A percentile compares a stretch with the other conserved stretches of the same genome.
phyloP scores from a whole-genome alignment of 345 rosid species.

The rapeseed (Brassica napus) region DNA sequence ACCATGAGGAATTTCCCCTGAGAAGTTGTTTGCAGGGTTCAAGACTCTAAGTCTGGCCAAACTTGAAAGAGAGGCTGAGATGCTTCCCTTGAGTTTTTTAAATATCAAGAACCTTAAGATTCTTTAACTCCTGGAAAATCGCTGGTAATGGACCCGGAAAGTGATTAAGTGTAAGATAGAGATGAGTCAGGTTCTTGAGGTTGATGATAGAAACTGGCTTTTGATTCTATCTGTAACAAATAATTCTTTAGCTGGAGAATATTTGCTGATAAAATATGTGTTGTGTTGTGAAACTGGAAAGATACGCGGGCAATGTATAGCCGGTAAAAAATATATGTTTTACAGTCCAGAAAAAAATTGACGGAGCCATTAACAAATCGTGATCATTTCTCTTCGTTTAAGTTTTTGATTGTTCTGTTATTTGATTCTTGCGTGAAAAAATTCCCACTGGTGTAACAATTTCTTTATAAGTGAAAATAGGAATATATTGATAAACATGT shows the following conservation, averaged over 20 bases:
- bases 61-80: conserved; percentile 57
- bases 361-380: conserved; percentile 6
- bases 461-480: neutral
- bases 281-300: neutral
- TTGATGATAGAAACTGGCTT: neutral
- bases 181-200: neutral
- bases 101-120: neutral
- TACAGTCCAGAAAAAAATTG: conserved; percentile 4
- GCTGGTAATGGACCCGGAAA: neutral
- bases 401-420: neutral
- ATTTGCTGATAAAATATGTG: neutral
- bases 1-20: conserved; percentile 68
- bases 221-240: neutral
- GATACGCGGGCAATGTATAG: neutral
- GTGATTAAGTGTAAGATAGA: neutral
- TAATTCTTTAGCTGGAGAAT: neutral
- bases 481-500: neutral
- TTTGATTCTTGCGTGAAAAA: neutral
- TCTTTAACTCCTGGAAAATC: neutral
- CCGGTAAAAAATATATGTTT: neutral
- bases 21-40: conserved; percentile 80
- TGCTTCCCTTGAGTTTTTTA: conserved; percentile 44
- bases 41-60: conserved; percentile 63
- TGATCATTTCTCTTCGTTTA: conserved; percentile 29
- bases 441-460: neutral